phyloP scores from a whole-genome alignment of 352 stramenopile species.

The Phytophthora megakarya region DNA sequence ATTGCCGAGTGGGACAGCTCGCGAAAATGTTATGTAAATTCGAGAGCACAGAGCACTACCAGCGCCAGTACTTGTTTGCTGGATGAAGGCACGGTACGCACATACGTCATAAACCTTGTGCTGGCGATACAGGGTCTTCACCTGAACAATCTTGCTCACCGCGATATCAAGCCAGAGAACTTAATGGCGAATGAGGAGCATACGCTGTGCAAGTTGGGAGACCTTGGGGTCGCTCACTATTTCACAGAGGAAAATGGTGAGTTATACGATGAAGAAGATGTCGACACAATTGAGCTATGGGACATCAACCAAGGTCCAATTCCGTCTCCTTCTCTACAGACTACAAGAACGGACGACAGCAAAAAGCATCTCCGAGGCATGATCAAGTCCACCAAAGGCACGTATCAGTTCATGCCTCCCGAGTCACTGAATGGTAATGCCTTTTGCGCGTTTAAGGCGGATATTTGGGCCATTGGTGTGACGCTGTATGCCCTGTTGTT shows the following conservation, averaged over 20 bases:
- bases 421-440: conserved; percentile 66
- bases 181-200: conserved; percentile 66
- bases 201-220: conserved; percentile 75
- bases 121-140: conserved; percentile 80
- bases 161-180: conserved; percentile 89
- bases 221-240: conserved; percentile 83
- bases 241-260: conserved; percentile 63
- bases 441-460: conserved; percentile 85
- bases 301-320: conserved; percentile 37
- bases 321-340: not conserved
- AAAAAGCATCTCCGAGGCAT: conserved; percentile 37
- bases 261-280: conserved; percentile 55
- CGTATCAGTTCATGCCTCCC: conserved; percentile 76
- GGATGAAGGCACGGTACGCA: conserved; percentile 50
- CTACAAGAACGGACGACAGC: not conserved
- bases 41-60: conserved; percentile 38
- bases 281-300: conserved; percentile 54
- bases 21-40: conserved; percentile 64
- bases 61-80: conserved; percentile 41
- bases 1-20: conserved; percentile 80
- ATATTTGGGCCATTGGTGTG: conserved; percentile 92
- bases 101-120: conserved; percentile 64
- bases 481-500: conserved; percentile 92
- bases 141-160: conserved; percentile 74
- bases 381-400: conserved; percentile 76